phyloP scores from a whole-genome alignment of 352 stramenopile species.

The Phytophthora megakarya region DNA sequence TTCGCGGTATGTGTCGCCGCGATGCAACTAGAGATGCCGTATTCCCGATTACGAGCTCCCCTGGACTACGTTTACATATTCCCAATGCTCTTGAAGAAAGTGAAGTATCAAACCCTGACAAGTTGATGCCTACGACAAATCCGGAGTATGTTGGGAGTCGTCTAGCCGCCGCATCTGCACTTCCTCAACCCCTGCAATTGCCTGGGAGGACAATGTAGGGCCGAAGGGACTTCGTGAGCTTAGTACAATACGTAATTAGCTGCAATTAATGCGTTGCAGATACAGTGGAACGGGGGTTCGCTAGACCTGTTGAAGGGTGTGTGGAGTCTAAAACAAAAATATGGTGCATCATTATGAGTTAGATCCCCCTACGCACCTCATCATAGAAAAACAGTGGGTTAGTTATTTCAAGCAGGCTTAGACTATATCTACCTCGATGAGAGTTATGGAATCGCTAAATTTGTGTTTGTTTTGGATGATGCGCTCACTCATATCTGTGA shows the following conservation, averaged over 20 bases:
- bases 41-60: background rate
- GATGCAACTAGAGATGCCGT: conserved; percentile 9
- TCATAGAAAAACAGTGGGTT: too few relatives aligned
- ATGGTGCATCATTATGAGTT: too few relatives aligned
- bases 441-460: too few relatives aligned
- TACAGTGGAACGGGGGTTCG: too few relatives aligned
- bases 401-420: too few relatives aligned
- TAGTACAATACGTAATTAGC: conserved; percentile 3
- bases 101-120: background rate
- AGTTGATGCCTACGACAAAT: background rate
- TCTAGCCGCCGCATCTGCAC: background rate
- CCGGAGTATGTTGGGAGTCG: background rate
- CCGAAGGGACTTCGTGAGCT: background rate
- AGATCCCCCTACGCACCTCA: too few relatives aligned
- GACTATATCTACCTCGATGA: too few relatives aligned
- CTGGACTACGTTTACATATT: conserved; percentile 3
- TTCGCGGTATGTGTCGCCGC: background rate
- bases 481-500: too few relatives aligned
- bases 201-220: background rate
- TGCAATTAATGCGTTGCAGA: too few relatives aligned
- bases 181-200: background rate
- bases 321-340: too few relatives aligned
- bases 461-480: too few relatives aligned
- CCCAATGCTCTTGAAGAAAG: conserved; percentile 5
- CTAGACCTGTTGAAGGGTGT: too few relatives aligned